Evolutionary conservation across 2,329 filamentous ascomycete species (phyloP), one percentile per base, ranked within the genome.

Genomic region (Trichoderma afroharzianum): DNA sequence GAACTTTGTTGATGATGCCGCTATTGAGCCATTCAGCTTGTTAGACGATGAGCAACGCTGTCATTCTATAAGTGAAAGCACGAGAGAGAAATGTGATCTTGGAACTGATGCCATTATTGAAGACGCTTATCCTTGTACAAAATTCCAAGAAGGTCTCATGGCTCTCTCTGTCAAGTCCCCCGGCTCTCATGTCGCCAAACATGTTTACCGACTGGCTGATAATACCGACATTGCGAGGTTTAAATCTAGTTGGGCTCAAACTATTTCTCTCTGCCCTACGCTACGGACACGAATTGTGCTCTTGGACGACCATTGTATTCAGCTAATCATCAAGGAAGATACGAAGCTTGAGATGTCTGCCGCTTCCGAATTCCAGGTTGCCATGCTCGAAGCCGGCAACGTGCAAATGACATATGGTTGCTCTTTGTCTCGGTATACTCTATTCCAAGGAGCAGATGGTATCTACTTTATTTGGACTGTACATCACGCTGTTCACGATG

Each of bases 71-170:
- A 6, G 21, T 3, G 36, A 32, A 4, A 32, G 6, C 12, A 3
- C 26, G 4, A 62, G 5, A 15, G 7, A 12, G 3, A 12, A 62
- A 14, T 63, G 33, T 24, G 2, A 24, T 14, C 7, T 71, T 7
- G 21, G 39, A 7, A 2, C 7, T 28, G 30, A 47, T 33, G 39
- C 53, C 5, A 12, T 47, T 9, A 43, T 74, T 78, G 63, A 72
- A 47, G 70, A 73, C 14, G 61, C 57, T 3, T 83, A 80, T 58
- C 82, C 81, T 3, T 81, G 80, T 75, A 80, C 81, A 15, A 76
- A 78, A 4, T 74, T 83, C 2, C 82, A 83, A 63, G 80, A 81
- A 73, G 81, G 80, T 3, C 76, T 84, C 1, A 76, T 84, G 47
- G 78, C 80, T 0, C 73, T 82, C 0, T 76, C 81, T 1, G 75